Evolutionary conservation across 1,139 yeast genomes (phyloP).

Genomic region (Candida neerlandica): DNA sequence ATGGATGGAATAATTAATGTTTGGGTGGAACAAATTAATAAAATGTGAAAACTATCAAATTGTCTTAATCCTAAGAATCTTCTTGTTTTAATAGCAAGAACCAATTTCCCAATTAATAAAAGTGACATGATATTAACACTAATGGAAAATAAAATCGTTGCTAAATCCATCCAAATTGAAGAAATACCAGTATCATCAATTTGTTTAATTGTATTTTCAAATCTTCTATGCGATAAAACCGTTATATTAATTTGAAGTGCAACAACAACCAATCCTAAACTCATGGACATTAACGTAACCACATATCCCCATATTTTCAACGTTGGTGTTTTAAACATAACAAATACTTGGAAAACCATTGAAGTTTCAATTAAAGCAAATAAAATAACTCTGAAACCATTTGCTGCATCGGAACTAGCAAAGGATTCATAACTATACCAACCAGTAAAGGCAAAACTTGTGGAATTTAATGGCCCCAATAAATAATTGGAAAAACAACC

Average conservation of each 20-base stretch:
- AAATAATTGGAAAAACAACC: constrained; percentile 57
- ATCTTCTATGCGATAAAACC: constrained; percentile 17
- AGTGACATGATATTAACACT: constrained; percentile 66
- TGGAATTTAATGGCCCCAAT: constrained; percentile 52
- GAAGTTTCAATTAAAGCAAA: constrained; percentile 63
- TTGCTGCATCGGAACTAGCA: constrained; percentile 55
- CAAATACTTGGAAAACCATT: constrained; percentile 67
- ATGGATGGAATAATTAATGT: constrained; percentile 78
- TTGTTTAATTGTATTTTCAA: constrained; percentile 2
- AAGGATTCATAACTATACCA: constrained; percentile 27
- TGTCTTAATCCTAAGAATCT: constrained; percentile 76
- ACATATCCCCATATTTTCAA: constrained; percentile 38
- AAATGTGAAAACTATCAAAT: constrained; percentile 78
- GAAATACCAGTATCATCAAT: neutral
- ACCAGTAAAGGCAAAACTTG: constrained; percentile 56
- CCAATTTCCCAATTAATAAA: constrained; percentile 61
- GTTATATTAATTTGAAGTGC: constrained; percentile 53
- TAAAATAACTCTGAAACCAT: constrained; percentile 60
- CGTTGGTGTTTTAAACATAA: constrained; percentile 64
- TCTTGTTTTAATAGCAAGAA: constrained; percentile 69
- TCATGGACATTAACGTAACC: constrained; percentile 41
- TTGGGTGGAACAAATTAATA: constrained; percentile 81
- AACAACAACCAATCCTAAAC: constrained; percentile 52
- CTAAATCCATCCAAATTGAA: constrained; percentile 39
- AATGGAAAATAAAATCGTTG: constrained; percentile 65